These are phyloP conservation scores for Candida frijolesensis DNA, from an alignment of 1,139 yeast genomes.

Conservation along the genomic window DNA sequence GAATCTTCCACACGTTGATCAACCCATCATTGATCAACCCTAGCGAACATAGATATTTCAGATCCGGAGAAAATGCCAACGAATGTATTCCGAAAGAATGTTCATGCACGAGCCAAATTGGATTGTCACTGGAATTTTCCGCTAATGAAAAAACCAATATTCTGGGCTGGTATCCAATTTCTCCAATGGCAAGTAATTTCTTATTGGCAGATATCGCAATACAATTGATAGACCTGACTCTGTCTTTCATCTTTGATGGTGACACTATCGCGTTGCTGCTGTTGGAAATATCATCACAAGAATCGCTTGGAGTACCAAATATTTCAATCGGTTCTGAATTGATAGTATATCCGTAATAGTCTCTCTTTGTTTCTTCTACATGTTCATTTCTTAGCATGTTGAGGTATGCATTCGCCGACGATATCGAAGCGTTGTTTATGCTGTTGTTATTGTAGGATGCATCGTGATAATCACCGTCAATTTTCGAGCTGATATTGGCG, in stretches of 20 bases:
- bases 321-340: slow-evolving; percentile 28
- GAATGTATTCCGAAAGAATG: slow-evolving; percentile 64
- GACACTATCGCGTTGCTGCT: slow-evolving; percentile 16
- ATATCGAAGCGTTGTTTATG: slow-evolving; percentile 2
- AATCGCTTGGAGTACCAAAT: slow-evolving; percentile 17
- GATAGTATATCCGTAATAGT: slow-evolving; percentile 37
- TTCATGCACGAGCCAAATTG: slow-evolving; percentile 56
- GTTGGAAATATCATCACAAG: slow-evolving; percentile 10
- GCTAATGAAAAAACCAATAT: slow-evolving; percentile 62
- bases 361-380: slow-evolving; percentile 22
- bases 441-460: neutral
- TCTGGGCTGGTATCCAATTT: slow-evolving; percentile 66
- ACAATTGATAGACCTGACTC: slow-evolving; percentile 56
- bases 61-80: slow-evolving; percentile 61
- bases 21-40: slow-evolving; percentile 70
- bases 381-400: slow-evolving; percentile 24
- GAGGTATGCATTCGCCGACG: slow-evolving; percentile 34
- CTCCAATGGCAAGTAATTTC: slow-evolving; percentile 63
- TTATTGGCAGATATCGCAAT: slow-evolving; percentile 58
- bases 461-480: neutral
- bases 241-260: slow-evolving; percentile 41
- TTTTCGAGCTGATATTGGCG: slow-evolving; percentile 36
- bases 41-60: slow-evolving; percentile 54
- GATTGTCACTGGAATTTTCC: slow-evolving; percentile 43
- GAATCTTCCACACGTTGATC: slow-evolving; percentile 58